A percentile compares a stretch with the other conserved stretches of the same genome.
phyloP scores from a whole-genome alignment of 2,329 filamentous ascomycete genomes.

The Onygena corvina region DNA sequence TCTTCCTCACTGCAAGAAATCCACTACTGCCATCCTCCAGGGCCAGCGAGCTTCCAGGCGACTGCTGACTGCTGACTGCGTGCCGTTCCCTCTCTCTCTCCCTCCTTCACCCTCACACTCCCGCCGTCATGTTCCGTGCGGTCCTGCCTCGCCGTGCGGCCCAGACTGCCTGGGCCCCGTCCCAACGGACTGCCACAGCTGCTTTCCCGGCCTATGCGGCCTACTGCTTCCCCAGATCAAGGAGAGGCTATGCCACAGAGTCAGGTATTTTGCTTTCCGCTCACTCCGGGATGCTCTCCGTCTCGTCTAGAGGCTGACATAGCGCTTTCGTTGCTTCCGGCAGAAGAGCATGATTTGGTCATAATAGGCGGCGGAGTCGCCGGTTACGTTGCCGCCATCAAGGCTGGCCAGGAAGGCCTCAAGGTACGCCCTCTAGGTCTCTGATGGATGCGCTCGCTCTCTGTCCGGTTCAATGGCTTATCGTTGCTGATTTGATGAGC shows the following conservation, averaged over 20 bases:
- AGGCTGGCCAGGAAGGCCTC: conserved; percentile 91
- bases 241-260: conserved; percentile 46
- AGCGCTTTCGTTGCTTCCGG: conserved; percentile 17
- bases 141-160: conserved; percentile 40
- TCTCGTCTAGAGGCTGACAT: too few species aligned
- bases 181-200: conserved; percentile 27
- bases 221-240: conserved; percentile 40
- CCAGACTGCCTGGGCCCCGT: conserved; percentile 31
- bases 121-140: conserved; percentile 41
- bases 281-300: too few species aligned
- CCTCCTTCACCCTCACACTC: conserved; percentile 17
- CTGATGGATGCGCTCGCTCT: not conserved
- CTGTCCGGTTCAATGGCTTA: conserved; percentile 12
- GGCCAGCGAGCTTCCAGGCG: conserved; percentile 9
- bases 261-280: too few species aligned
- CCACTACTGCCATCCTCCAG: conserved; percentile 17
- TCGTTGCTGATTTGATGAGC: conserved; percentile 1
- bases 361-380: conserved; percentile 97
- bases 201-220: conserved; percentile 29
- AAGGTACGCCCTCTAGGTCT: conserved; percentile 51
- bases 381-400: conserved; percentile 97
- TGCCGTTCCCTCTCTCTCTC: conserved; percentile 19
- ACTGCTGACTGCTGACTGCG: not conserved
- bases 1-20: not conserved
- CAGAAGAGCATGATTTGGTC: conserved; percentile 90